These are phyloP conservation scores for Pichia sp. DNA, from an alignment of 1,139 yeast species.

Conservation along the genomic window DNA sequence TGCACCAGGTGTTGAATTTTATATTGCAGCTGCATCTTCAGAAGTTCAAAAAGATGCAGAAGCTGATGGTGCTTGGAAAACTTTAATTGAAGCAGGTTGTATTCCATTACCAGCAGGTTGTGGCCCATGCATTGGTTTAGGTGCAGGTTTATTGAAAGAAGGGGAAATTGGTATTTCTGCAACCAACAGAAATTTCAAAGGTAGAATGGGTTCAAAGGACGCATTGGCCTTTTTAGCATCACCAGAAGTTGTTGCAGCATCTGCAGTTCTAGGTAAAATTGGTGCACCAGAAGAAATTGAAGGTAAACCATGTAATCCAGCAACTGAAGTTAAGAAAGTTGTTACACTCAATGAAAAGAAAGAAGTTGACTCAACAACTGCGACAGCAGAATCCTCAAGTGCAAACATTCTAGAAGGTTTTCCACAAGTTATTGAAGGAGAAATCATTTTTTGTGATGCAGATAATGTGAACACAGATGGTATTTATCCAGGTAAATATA, in stretches of 20 bases:
- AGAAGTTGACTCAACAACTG: conserved; percentile 34
- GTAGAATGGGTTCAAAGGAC: conserved; percentile 97
- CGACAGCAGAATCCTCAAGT: conserved; percentile 41
- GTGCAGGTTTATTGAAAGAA: conserved; percentile 84
- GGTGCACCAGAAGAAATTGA: conserved; percentile 84
- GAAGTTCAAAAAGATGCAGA: conserved; percentile 91
- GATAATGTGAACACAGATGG: conserved; percentile 98
- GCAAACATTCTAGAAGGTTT: conserved; percentile 57
- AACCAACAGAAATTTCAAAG: conserved; percentile 96
- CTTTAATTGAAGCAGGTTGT: conserved; percentile 86
- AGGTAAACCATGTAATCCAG: conserved; percentile 47
- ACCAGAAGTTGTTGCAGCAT: conserved; percentile 97
- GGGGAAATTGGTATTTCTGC: conserved; percentile 99
- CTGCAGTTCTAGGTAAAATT: conserved; percentile 88
- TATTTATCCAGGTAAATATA: conserved; percentile 96
- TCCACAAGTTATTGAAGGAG: conserved; percentile 85
- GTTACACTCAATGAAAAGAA: conserved; percentile 35
- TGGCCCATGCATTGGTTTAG: conserved; percentile 98
- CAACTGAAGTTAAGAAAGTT: conserved; percentile 43
- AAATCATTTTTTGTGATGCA: conserved; percentile 89
- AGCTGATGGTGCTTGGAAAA: conserved; percentile 85
- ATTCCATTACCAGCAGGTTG: conserved; percentile 96
- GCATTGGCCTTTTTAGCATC: conserved; percentile 95
- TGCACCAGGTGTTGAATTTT: conserved; percentile 86
- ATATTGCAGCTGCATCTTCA: conserved; percentile 95